Conservation (phyloP, 148 eudicot genomes). For the Rhododendron molle region DNA sequence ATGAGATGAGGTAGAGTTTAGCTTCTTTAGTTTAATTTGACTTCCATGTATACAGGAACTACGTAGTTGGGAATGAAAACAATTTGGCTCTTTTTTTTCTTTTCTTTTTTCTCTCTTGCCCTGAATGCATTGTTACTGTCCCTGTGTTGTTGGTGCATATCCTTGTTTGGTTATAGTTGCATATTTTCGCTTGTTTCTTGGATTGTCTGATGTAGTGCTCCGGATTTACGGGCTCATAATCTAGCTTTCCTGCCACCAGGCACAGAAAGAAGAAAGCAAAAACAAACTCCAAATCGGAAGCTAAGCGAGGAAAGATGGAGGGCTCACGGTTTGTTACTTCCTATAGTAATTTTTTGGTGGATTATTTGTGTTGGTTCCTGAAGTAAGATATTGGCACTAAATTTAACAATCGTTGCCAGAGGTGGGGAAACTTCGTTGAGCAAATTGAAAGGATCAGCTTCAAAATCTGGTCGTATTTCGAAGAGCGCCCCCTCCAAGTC, state of each 20-base stretch:
- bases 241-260: constrained; percentile 23
- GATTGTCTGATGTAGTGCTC: not conserved
- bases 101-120: not conserved
- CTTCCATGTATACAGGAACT: not conserved
- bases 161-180: not conserved
- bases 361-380: not conserved
- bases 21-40: not conserved
- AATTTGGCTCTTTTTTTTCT: not conserved
- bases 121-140: not conserved
- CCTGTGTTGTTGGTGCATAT: not conserved
- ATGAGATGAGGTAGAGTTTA: not conserved
- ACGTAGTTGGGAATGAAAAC: not conserved
- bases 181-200: not conserved
- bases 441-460: constrained; percentile 41
- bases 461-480: constrained; percentile 32
- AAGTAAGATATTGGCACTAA: not conserved
- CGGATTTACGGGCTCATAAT: not conserved
- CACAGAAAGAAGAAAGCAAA: constrained; percentile 52
- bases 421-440: constrained; percentile 35
- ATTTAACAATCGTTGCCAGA: not conserved
- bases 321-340: constrained; percentile 38
- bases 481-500: constrained; percentile 25
- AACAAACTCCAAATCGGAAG: constrained; percentile 23
- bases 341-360: not conserved
- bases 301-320: constrained; percentile 36